phyloP scores from a whole-genome alignment of 2,329 filamentous ascomycete genomes.

The Pseudogymnoascus sp. region DNA sequence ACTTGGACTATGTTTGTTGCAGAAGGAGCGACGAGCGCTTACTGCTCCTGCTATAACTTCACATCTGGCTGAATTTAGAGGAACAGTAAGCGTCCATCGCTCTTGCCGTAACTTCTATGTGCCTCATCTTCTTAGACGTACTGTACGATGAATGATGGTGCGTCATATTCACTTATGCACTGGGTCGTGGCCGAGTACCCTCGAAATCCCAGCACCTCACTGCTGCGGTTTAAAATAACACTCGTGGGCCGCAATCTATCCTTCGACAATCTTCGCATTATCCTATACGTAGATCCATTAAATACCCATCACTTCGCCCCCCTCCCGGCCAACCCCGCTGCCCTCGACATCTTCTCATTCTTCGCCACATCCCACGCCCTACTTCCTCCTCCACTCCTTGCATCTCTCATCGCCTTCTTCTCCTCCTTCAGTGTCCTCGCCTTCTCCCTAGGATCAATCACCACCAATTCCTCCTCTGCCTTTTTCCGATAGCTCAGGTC shows the following conservation, averaged over 20 bases:
- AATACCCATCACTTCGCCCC: constrained; percentile 41
- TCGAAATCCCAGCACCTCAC: not conserved
- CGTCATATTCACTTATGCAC: not conserved
- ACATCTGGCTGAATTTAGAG: not conserved
- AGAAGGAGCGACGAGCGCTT: not conserved
- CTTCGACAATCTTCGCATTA: not conserved
- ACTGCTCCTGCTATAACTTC: not conserved
- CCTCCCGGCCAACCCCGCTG: constrained; percentile 47
- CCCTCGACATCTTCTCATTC: constrained; percentile 49
- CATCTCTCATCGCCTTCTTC: constrained; percentile 52
- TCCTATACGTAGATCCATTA: constrained; percentile 9
- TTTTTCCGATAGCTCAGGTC: constrained; percentile 84
- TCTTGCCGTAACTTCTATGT: not conserved
- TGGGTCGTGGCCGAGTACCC: not conserved
- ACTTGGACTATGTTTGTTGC: not conserved
- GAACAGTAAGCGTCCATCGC: not conserved
- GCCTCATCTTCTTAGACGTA: not conserved
- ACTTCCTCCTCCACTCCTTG: constrained; percentile 38
- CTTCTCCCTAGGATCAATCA: constrained; percentile 87
- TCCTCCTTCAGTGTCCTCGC: constrained; percentile 64
- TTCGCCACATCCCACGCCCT: constrained; percentile 52
- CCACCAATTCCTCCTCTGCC: constrained; percentile 82
- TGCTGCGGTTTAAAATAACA: not conserved
- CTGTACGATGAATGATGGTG: not conserved
- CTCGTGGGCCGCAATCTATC: not conserved